Conservation (phyloP, 176 grass and related monocot genomes). For the Avena insularis region DNA sequence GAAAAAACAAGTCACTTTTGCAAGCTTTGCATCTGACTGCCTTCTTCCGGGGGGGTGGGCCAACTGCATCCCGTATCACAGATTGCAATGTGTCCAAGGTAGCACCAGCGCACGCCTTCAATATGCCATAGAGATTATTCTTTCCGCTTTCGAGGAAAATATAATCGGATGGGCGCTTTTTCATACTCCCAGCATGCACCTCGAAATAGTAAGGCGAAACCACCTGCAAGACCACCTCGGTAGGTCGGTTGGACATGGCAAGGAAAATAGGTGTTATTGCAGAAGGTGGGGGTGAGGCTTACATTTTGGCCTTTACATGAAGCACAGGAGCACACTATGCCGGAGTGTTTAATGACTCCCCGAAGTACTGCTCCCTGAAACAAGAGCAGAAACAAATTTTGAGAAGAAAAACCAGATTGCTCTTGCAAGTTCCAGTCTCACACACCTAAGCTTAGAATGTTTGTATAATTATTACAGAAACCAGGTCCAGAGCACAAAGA, state of each 20-base stretch:
- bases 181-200: slow-evolving; percentile 80
- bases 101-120: slow-evolving; percentile 51
- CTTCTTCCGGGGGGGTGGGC: slow-evolving; percentile 56
- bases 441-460: too few relatives aligned
- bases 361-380: slow-evolving; percentile 65
- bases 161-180: slow-evolving; percentile 76
- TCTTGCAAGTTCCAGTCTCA: too few relatives aligned
- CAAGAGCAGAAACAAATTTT: slow-evolving; percentile 44
- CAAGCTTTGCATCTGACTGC: slow-evolving; percentile 52
- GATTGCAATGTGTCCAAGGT: slow-evolving; percentile 58
- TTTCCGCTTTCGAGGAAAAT: slow-evolving; percentile 74
- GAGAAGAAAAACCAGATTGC: too few relatives aligned
- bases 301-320: slow-evolving; percentile 67
- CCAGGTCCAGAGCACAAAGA: background rate
- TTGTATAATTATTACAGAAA: slow-evolving; percentile 6
- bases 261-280: background rate
- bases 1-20: slow-evolving; percentile 44
- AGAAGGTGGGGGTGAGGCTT: slow-evolving; percentile 16
- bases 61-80: slow-evolving; percentile 58
- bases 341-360: slow-evolving; percentile 57
- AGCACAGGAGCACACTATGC: slow-evolving; percentile 72
- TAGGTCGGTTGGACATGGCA: too few relatives aligned
- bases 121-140: slow-evolving; percentile 60
- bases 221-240: slow-evolving; percentile 39
- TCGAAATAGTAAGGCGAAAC: slow-evolving; percentile 74